Evolutionary conservation across 225 moss, liverwort and hornwort species (phyloP).

Genomic region (Sphagnum tenellum): DNA sequence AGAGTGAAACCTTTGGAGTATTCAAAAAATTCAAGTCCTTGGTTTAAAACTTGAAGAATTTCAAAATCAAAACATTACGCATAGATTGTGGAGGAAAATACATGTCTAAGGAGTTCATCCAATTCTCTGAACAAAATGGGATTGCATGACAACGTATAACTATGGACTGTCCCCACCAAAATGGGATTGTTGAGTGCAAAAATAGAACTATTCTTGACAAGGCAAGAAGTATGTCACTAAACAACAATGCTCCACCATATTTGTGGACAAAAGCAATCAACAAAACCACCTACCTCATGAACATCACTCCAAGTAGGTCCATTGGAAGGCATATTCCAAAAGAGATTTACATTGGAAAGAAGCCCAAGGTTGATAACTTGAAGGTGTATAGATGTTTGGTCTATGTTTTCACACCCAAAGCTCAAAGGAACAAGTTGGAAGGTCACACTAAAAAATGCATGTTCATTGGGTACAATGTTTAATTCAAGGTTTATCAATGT

Average conservation of each 20-base stretch:
- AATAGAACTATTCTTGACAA: neutral
- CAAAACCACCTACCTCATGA: neutral
- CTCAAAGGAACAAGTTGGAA: neutral
- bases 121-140: neutral
- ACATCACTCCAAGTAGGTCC: neutral
- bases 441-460: neutral
- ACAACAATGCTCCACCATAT: neutral
- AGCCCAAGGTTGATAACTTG: neutral
- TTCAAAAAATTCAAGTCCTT: neutral
- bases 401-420: neutral
- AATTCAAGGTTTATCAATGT: neutral
- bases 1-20: neutral
- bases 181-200: neutral
- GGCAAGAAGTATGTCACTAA: neutral
- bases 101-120: neutral
- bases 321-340: neutral
- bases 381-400: neutral
- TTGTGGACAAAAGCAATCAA: neutral
- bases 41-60: too few relatives aligned
- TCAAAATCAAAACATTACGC: neutral
- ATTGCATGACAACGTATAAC: neutral
- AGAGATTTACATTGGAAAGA: neutral
- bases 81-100: neutral
- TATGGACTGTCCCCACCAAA: slow-evolving; percentile 3
- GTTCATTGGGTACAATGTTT: neutral